These are phyloP conservation scores for Fusarium floridanum DNA, from an alignment of 2,329 filamentous ascomycete genomes.

Conservation along the genomic window DNA sequence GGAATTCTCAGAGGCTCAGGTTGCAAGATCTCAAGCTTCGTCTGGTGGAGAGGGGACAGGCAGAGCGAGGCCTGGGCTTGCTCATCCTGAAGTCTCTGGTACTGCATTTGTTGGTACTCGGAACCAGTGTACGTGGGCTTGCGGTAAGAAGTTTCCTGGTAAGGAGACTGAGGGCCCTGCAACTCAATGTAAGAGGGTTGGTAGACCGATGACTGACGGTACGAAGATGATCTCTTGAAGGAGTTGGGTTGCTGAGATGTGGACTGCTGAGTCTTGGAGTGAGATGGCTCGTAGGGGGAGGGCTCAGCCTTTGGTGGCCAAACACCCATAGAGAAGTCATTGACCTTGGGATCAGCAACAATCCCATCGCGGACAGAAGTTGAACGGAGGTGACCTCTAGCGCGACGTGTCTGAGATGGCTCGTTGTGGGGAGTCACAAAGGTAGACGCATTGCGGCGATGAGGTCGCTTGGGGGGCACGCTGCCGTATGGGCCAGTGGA, in stretches of 20 bases:
- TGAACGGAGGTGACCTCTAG: not conserved
- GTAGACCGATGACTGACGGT: not conserved
- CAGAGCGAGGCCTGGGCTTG: not conserved
- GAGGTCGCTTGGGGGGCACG: conserved; percentile 12
- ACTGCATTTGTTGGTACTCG: not conserved
- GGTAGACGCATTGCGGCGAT: conserved; percentile 6
- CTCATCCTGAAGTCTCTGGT: not conserved
- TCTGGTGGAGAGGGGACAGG: not conserved
- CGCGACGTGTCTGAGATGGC: not conserved
- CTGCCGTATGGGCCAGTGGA: not conserved
- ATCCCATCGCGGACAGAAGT: not conserved
- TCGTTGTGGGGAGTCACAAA: not conserved
- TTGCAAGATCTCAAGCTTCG: not conserved
- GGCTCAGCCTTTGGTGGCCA: not conserved
- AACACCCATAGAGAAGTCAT: not conserved
- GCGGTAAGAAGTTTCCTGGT: not conserved
- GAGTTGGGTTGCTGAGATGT: not conserved
- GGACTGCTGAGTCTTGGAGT: not conserved
- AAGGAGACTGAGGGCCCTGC: not conserved
- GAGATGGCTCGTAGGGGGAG: not conserved
- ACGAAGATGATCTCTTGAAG: not conserved
- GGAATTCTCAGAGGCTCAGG: not conserved
- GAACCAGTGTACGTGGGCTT: not conserved
- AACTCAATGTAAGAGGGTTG: not conserved
- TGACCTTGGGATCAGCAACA: not conserved